Conservation (phyloP, 306 rosid species). For the Heteromeles arbutifolia region DNA sequence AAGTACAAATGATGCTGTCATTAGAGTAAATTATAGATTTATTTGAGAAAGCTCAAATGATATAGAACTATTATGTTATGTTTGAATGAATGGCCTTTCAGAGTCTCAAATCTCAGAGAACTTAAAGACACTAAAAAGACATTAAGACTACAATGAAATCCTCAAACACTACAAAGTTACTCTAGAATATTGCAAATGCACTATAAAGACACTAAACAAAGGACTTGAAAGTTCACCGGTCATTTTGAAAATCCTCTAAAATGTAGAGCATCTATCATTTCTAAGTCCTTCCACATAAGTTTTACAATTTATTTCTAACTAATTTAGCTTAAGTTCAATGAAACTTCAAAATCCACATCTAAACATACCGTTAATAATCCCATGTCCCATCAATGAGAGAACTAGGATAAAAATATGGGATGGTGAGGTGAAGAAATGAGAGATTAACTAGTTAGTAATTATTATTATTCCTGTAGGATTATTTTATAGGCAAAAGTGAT, state of each 20-base stretch:
- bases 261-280: too few species aligned
- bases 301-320: too few species aligned
- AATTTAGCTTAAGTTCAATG: not conserved
- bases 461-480: not conserved
- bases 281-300: not conserved
- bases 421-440: too few species aligned
- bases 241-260: not conserved
- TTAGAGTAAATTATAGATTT: not conserved
- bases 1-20: not conserved
- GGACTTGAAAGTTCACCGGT: not conserved
- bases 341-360: too few species aligned
- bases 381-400: too few species aligned
- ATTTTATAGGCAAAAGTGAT: not conserved
- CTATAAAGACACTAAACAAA: not conserved
- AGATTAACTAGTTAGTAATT: too few species aligned
- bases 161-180: not conserved
- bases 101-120: not conserved
- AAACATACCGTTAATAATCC: too few species aligned
- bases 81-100: not conserved
- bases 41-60: not conserved
- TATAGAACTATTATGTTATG: not conserved
- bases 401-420: too few species aligned
- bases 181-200: too few species aligned
- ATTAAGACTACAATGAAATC: not conserved
- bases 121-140: not conserved